phyloP scores from a whole-genome alignment of 2,329 filamentous ascomycete genomes.

The Botrytis fragariae region DNA sequence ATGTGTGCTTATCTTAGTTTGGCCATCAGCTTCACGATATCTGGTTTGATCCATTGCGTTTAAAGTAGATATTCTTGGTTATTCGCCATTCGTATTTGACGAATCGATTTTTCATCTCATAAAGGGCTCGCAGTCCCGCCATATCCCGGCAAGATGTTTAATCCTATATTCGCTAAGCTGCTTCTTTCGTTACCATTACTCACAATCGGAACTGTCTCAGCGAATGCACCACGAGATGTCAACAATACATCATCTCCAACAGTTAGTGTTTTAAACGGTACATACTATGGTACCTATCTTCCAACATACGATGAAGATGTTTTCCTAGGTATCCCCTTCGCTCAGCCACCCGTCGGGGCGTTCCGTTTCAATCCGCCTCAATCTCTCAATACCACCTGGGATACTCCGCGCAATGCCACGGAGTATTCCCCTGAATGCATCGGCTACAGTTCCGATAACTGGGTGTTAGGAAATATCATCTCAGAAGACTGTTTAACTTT shows the following conservation, averaged over 20 bases:
- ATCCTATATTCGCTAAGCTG: not conserved
- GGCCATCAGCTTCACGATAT: not conserved
- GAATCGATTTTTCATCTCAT: not conserved
- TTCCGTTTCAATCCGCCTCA: conserved; percentile 22
- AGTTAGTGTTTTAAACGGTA: conserved; percentile 28
- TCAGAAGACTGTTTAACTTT: conserved; percentile 23
- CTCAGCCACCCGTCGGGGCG: conserved; percentile 21
- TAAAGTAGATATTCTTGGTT: not conserved
- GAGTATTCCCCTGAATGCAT: conserved; percentile 20
- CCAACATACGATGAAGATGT: conserved; percentile 26
- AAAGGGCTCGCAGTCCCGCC: not conserved
- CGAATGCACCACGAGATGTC: not conserved
- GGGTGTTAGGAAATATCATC: conserved; percentile 13
- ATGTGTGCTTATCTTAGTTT: not conserved
- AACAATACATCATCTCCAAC: conserved; percentile 20
- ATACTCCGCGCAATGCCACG: conserved; percentile 32
- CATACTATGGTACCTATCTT: conserved; percentile 25
- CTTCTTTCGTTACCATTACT: not conserved
- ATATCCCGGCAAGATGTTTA: not conserved
- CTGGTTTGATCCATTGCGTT: not conserved
- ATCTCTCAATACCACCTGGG: conserved; percentile 22
- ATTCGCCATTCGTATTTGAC: not conserved
- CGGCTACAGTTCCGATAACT: conserved; percentile 15
- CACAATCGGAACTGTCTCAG: not conserved
- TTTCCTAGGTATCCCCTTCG: conserved; percentile 29